Evolutionary conservation across 257 asterid species (phyloP), one percentile per base, ranked within the genome.

Genomic region (Solanum habrochaites): DNA sequence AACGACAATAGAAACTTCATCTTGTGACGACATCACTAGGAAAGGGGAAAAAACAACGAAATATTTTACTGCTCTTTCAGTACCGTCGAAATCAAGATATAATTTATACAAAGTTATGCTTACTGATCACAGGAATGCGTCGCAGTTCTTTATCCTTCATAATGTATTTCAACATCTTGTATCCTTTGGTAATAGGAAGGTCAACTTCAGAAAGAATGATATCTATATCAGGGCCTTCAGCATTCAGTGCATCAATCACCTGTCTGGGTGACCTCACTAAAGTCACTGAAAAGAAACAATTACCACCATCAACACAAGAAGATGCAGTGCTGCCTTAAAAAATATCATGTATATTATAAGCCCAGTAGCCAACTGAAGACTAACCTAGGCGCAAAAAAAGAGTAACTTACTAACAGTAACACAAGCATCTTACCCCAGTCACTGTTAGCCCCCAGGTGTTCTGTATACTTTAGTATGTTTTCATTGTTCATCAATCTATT

Each of bases 11-110:
- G 98, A 91, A 72, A 95, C 97, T 88, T 95, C 97, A 88, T 94
- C 98, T 90, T 93, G 93, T 31, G 98, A 94, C 21, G 99, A 97
- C 98, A 97, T 97, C 99, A 97, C 99, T 97, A 60, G 45, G 83
- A 93, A 91, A 90, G 82, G 52, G 86, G 60, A 85, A 12, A 25
- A 21, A 25, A 21, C 60, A 72, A 71, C 31, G 40, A 52, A 85
- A 14, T 23, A 10, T 23, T 85, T 31, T 35, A 71, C 39, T 71
- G 23, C 35, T 85, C 71, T 52, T 35, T 58, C 29, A 32, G 14
- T 85, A 67, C 66, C 52, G 32, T 35, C 20, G 25, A 42, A 85
- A 32, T 73, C 52, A 29, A 35, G 37, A 31, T 58, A 70, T 42
- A 72, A 71, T 25, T 64, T 43, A 69, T 49, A 39, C 11, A 78